Evolutionary conservation across 495 filamentous ascomycete species (phyloP), one percentile per base, ranked within the genome.

Genomic region (Parachaetomium inaequale): DNA sequence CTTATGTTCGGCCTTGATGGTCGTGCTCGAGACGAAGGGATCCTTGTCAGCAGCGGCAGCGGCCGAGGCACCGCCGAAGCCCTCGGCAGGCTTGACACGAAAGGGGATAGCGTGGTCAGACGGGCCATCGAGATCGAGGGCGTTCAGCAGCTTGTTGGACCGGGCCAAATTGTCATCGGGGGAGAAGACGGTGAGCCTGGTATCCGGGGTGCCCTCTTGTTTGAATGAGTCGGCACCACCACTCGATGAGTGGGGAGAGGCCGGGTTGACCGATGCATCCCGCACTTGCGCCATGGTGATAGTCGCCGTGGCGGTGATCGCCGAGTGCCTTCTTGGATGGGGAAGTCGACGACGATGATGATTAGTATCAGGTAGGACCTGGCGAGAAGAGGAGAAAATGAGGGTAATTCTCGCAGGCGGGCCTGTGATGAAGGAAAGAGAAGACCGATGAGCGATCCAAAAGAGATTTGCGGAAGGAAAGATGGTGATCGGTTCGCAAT

Each of bases 161-260:
- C 70, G 66, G 42, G 70, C 66, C 23, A 76, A 75, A 55, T 62
- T 69, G 46, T 87, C 84, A 17, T 86, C 84, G 0, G 85, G 84
- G n/a, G 85, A 87, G 70, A 88, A 87, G 40, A 78, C 73, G 14
- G 85, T 87, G 31, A 86, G 62, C 51, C 81, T 79, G 26, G 85
- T 88, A 57, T 87, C 84, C 1, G 87, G 86, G 40, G 87, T 88
- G 26, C 78, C 81, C 59, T 75, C 73, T 40, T 74, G 63, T 21
- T 84, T 80, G 71, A 75, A 78, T 26, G 86, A 86, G 51, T 79
- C 80, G 25, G 68, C 73, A 45, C 72, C 81, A 26, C 74, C 81
- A 61, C 77, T 81, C 10, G 84, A 85, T 6, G 85, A 87, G 68
- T 79, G 80, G 38, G 85, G 85, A 46, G 84, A 88, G 50, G 74